Percentiles rank a stretch among this genome's conserved stretches.
phyloP scores from a whole-genome alignment of 2,329 filamentous ascomycete genomes.

The Harringtonia aguacate region DNA sequence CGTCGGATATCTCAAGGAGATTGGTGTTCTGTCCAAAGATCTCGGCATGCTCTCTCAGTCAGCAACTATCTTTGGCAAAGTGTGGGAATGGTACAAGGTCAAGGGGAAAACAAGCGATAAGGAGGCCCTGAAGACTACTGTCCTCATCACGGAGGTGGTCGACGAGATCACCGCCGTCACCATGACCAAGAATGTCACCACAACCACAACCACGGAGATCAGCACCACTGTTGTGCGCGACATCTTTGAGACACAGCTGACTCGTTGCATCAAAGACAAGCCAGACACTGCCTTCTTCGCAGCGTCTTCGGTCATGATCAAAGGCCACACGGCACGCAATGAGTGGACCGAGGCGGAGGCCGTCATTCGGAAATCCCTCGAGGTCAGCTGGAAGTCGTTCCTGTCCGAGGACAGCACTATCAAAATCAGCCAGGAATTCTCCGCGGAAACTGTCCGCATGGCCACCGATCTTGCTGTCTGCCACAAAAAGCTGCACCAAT shows the following conservation, averaged over 20 bases:
- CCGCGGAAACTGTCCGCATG: constrained; percentile 21
- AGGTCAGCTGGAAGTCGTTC: constrained; percentile 27
- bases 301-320: constrained; percentile 22
- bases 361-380: constrained; percentile 22
- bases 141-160: constrained; percentile 27
- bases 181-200: constrained; percentile 21
- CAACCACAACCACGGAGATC: constrained; percentile 20
- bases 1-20: constrained; percentile 23
- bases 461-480: constrained; percentile 23
- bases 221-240: constrained; percentile 20
- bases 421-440: constrained; percentile 17
- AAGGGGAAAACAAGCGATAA: constrained; percentile 20
- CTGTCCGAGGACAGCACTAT: constrained; percentile 20
- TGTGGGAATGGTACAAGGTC: constrained; percentile 27
- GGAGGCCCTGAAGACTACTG: constrained; percentile 21
- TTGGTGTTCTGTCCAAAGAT: constrained; percentile 20
- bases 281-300: constrained; percentile 24
- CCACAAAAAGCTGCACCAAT: constrained; percentile 22
- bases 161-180: constrained; percentile 26
- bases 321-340: constrained; percentile 18
- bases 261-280: constrained; percentile 20
- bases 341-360: constrained; percentile 25
- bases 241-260: constrained; percentile 17
- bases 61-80: constrained; percentile 23
- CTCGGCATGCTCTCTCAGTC: constrained; percentile 24